Evolutionary conservation across 306 rosid genomes (phyloP), one percentile per base, ranked within the genome.

Genomic region (Ceratonia siliqua): DNA sequence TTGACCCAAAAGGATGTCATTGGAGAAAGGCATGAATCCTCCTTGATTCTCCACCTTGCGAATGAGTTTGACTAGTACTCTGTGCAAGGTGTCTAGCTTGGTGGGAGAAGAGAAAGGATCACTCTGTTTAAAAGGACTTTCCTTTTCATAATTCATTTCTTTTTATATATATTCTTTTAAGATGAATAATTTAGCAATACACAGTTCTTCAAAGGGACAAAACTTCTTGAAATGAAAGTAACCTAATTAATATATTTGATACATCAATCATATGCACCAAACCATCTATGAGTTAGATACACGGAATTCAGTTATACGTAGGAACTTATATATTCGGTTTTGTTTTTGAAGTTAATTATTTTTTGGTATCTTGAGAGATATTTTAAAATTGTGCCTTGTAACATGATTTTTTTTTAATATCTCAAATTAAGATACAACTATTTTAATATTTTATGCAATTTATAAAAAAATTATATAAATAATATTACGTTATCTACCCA

Each of bases 1-100:
- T 55, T 78, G 74, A 73, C 42, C 3, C 27, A 65, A 50, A 27
- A 55, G 52, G 42, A 5, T 53, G 11, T 27, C 39, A 8, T 53
- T 57, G 70, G 84, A 58, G 70, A 76, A 72, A 65, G 64, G 62
- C 70, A 72, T 69, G 67, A 75, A 49, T 59, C 72, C 57, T 52
- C 14, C 80, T 63, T 79, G 69, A 39, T 62, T 75, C 76, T 63
- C 39, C 70, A 56, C 62, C 33, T 74, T 78, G 36, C 72, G 76
- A 59, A 41, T 74, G 10, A 75, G 56, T 54, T 83, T 81, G 72
- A 67, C 69, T 45, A 18, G 45, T 54, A 15, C 6, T 14, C 3
- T 52, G 41, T 55, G 38, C 21, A 27, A 20, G 11, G 14, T 12
- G 17, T 62, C 52, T 52, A 53, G 7, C 32, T 70, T 38, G 27